These are phyloP conservation scores for Sugiyamaella neomexicana DNA, from an alignment of 1,139 yeast genomes.

Conservation along the genomic window DNA sequence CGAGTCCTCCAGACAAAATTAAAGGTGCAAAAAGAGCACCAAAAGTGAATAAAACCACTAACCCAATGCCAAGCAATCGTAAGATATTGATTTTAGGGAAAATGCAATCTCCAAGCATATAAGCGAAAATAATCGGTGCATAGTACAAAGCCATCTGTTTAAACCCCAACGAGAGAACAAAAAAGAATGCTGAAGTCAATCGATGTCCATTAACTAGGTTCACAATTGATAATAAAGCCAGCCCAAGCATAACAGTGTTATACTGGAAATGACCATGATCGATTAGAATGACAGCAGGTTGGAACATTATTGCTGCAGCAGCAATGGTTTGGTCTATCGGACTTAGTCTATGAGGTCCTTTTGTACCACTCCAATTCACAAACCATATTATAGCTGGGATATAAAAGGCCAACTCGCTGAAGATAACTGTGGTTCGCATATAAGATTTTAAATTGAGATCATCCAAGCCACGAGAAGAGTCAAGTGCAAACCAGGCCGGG, in stretches of 20 bases:
- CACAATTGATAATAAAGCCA: slow-evolving; percentile 65
- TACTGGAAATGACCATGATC: slow-evolving; percentile 98
- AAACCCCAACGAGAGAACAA: slow-evolving; percentile 74
- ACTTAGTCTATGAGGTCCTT: slow-evolving; percentile 45
- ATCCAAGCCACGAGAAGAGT: slow-evolving; percentile 74
- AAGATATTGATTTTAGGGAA: slow-evolving; percentile 41
- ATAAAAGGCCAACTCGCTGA: slow-evolving; percentile 72
- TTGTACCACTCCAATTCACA: slow-evolving; percentile 49
- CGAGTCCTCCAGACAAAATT: slow-evolving; percentile 40
- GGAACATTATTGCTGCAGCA: slow-evolving; percentile 71
- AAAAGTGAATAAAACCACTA: slow-evolving; percentile 61
- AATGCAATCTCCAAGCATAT: slow-evolving; percentile 56
- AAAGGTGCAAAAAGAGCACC: slow-evolving; percentile 62
- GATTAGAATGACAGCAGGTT: slow-evolving; percentile 74
- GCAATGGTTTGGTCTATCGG: slow-evolving; percentile 77
- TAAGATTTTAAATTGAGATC: slow-evolving; percentile 64
- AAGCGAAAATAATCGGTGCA: slow-evolving; percentile 84
- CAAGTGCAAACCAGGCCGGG: slow-evolving; percentile 73
- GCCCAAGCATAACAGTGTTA: slow-evolving; percentile 91
- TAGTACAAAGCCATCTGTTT: slow-evolving; percentile 96
- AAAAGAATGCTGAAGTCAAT: slow-evolving; percentile 74
- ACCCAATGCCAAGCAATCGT: slow-evolving; percentile 60
- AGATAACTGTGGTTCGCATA: slow-evolving; percentile 77
- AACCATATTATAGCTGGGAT: slow-evolving; percentile 78
- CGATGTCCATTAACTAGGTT: slow-evolving; percentile 61